phyloP scores from a whole-genome alignment of 2,329 filamentous ascomycete genomes.

The Periglandula ipomoeae region DNA sequence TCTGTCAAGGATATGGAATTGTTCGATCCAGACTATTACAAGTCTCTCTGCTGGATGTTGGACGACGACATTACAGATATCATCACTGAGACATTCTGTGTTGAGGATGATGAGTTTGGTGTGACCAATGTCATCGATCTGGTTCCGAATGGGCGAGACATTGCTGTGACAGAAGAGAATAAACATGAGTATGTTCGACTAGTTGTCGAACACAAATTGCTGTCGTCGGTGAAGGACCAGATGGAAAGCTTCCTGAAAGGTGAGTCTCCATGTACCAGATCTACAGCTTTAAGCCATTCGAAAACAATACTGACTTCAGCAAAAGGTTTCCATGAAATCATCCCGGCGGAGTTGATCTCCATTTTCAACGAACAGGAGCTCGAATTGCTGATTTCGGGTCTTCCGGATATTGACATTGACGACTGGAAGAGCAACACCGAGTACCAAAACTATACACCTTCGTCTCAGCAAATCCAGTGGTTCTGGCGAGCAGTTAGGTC shows the following conservation, averaged over 20 bases:
- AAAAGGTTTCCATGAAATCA: conserved; percentile 91
- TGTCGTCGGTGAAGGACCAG: conserved; percentile 87
- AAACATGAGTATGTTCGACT: conserved; percentile 96
- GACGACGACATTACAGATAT: conserved; percentile 98
- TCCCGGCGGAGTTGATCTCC: conserved; percentile 83
- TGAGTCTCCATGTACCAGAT: conserved; percentile 26
- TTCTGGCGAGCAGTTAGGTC: conserved; percentile 97
- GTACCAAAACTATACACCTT: conserved; percentile 93
- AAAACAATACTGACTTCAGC: conserved; percentile 4
- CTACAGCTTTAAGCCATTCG: background rate
- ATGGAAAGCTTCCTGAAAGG: conserved; percentile 86
- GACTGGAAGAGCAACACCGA: conserved; percentile 99
- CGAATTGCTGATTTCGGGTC: conserved; percentile 88
- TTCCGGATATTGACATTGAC: conserved; percentile 95
- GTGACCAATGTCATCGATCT: conserved; percentile 82
- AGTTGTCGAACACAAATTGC: conserved; percentile 87
- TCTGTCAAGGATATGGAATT: conserved; percentile 99
- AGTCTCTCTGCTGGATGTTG: conserved; percentile 95
- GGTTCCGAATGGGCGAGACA: conserved; percentile 77
- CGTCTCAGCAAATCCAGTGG: conserved; percentile 96
- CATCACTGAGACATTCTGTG: conserved; percentile 90
- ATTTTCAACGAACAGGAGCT: conserved; percentile 99
- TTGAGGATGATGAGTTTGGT: conserved; percentile 90
- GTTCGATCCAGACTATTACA: conserved; percentile 97
- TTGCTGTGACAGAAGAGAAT: conserved; percentile 93